Percentiles rank a stretch among this genome's conserved stretches.
These are phyloP conservation scores for Kluyveromyces lactis DNA, from an alignment of 805 yeast genomes.

Conservation along the genomic window DNA sequence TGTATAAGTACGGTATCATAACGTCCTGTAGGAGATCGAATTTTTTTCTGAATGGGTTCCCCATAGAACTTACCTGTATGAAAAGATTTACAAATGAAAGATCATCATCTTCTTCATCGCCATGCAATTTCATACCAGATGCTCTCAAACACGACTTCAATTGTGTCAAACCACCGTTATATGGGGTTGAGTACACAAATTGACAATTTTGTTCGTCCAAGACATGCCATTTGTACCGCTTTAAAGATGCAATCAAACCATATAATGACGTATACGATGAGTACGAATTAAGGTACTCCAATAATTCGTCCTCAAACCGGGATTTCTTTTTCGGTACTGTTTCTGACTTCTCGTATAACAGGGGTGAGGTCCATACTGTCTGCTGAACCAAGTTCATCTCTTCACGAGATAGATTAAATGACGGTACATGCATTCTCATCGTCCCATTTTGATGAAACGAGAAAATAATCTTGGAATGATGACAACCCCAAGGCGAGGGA, in stretches of 20 bases:
- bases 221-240: constrained; percentile 33
- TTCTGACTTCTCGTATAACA: constrained; percentile 12
- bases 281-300: constrained; percentile 39
- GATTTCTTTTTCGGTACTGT: constrained; percentile 1
- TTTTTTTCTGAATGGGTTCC: neutral
- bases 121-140: neutral
- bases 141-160: neutral
- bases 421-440: constrained; percentile 46
- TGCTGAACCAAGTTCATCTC: constrained; percentile 57
- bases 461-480: constrained; percentile 63
- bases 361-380: constrained; percentile 57
- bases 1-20: constrained; percentile 1
- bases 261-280: constrained; percentile 9
- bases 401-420: constrained; percentile 46
- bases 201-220: constrained; percentile 35
- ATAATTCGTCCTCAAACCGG: constrained; percentile 39
- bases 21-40: constrained; percentile 1
- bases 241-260: constrained; percentile 38
- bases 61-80: constrained; percentile 5
- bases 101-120: neutral
- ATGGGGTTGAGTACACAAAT: constrained; percentile 48
- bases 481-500: constrained; percentile 25
- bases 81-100: constrained; percentile 1
- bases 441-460: constrained; percentile 41
- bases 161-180: constrained; percentile 1